These are phyloP conservation scores for Maudiozyma serrabonitensis DNA, from an alignment of 805 yeast species.

Conservation along the genomic window DNA sequence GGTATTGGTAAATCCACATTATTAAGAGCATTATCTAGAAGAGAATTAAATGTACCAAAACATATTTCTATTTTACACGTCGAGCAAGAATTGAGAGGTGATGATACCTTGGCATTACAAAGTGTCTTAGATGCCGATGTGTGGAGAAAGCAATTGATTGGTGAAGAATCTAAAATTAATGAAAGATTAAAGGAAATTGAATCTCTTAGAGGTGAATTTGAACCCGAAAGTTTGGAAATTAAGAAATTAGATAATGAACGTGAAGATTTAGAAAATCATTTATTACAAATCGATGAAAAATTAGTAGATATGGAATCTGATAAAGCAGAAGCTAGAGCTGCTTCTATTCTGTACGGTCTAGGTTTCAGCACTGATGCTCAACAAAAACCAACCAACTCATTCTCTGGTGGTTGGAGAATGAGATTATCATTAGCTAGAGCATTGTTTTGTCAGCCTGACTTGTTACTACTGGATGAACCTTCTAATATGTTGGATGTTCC, in stretches of 20 bases:
- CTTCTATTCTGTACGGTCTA: constrained; percentile 81
- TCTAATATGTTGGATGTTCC: constrained; percentile 99
- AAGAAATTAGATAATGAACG: constrained; percentile 82
- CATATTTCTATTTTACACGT: constrained; percentile 94
- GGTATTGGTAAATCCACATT: constrained; percentile 99
- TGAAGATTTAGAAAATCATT: constrained; percentile 69
- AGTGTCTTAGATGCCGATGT: constrained; percentile 99
- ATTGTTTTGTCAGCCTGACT: constrained; percentile 91
- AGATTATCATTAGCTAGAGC: constrained; percentile 97
- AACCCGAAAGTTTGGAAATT: constrained; percentile 63
- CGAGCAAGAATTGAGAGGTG: constrained; percentile 94
- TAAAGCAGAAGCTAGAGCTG: constrained; percentile 96
- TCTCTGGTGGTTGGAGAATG: constrained; percentile 99
- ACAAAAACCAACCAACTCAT: constrained; percentile 70
- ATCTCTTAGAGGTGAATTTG: constrained; percentile 56
- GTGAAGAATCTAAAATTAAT: constrained; percentile 65
- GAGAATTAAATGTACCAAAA: constrained; percentile 90
- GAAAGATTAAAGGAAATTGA: constrained; percentile 73
- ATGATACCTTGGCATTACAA: constrained; percentile 81
- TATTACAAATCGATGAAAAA: constrained; percentile 73
- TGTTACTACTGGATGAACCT: constrained; percentile 92
- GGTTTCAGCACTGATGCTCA: constrained; percentile 91
- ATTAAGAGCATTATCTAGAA: constrained; percentile 79
- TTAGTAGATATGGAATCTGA: constrained; percentile 91
- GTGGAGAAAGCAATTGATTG: constrained; percentile 85